These are phyloP conservation scores for Hypericum perforatum DNA, from an alignment of 345 rosid genomes.

Conservation along the genomic window DNA sequence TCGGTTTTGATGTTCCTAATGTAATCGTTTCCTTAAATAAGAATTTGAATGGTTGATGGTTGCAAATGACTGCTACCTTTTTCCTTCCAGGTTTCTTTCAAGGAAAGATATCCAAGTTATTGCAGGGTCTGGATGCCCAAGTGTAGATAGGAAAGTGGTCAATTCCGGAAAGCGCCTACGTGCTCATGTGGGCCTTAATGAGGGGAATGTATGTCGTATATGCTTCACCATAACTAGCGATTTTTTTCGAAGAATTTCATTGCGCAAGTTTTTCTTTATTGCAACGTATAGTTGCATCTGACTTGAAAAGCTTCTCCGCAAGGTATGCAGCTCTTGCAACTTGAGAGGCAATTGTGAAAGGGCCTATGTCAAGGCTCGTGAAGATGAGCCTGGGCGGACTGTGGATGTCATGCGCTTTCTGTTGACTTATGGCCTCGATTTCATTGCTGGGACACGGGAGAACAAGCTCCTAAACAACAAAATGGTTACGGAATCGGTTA, in stretches of 20 bases:
- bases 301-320: slow-evolving; percentile 16
- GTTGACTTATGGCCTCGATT: slow-evolving; percentile 58
- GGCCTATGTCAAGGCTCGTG: slow-evolving; percentile 57
- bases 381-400: slow-evolving; percentile 57
- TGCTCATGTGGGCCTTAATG: slow-evolving; percentile 58
- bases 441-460: slow-evolving; percentile 34
- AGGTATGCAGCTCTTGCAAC: slow-evolving; percentile 86
- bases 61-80: slow-evolving; percentile 6
- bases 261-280: background rate
- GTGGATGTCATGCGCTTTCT: slow-evolving; percentile 83
- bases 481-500: slow-evolving; percentile 56
- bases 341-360: slow-evolving; percentile 84
- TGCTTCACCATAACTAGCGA: no score
- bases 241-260: background rate
- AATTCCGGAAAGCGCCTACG: slow-evolving; percentile 81
- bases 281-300: background rate
- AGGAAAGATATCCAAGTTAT: slow-evolving; percentile 61
- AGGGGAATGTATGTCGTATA: slow-evolving; percentile 48
- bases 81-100: slow-evolving; percentile 45
- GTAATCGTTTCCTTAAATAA: no score
- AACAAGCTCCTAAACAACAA: slow-evolving; percentile 52
- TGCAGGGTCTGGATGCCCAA: slow-evolving; percentile 77
- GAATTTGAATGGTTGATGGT: background rate
- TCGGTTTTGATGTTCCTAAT: background rate
- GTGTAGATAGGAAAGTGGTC: slow-evolving; percentile 75